Evolutionary conservation across 1,284 basidiomycete genomes (phyloP), one percentile per base, ranked within the genome.

Genomic region (Ceratobasidium papillatum): DNA sequence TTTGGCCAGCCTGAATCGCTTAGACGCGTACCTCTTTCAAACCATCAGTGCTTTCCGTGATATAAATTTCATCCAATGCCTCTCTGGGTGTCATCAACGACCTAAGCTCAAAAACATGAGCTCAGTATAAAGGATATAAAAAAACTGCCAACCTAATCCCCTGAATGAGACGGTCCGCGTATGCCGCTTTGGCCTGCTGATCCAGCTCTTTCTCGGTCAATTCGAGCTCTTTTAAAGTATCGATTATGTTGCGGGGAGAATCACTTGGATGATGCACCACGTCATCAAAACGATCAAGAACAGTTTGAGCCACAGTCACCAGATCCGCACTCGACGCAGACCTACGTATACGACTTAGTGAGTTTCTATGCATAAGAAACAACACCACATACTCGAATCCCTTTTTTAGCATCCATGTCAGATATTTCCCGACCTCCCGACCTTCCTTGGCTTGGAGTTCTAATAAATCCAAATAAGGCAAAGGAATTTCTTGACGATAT

Each of bases 341-440:
- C 38, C 66, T 69, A 34, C 32, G 22, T 14, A 32, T 11, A 8
- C 17, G 30, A 34, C 4, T 72, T 25, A n/a, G 22, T 45, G 32
- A 58, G 51, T 1, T 27, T 38, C 27, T 22, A 19, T 14, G 12
- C 3, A 12, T 9, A 22, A 30, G 8, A 27, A 66, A 32, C 3
- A 5, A n/a, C 22, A 22, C 9, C n/a, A 51, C 68, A 3, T 38
- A 72, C 68, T 72, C 68, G 32, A 72, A 72, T 3, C 68, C 68
- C 32, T 61, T 72, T 54, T 61, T 61, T 22, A 72, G 38, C 68
- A 72, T 72, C 68, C 68, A 72, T 19, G 32, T 49, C 19, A 54
- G 19, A 61, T 72, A 72, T 51, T 72, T 72, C 14, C 61, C 68
- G 17, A 72, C 17, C 19, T 72, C 54, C 25, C 58, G 38, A 14